phyloP scores from a whole-genome alignment of 257 asterid species.

The Solanum dulcamara region DNA sequence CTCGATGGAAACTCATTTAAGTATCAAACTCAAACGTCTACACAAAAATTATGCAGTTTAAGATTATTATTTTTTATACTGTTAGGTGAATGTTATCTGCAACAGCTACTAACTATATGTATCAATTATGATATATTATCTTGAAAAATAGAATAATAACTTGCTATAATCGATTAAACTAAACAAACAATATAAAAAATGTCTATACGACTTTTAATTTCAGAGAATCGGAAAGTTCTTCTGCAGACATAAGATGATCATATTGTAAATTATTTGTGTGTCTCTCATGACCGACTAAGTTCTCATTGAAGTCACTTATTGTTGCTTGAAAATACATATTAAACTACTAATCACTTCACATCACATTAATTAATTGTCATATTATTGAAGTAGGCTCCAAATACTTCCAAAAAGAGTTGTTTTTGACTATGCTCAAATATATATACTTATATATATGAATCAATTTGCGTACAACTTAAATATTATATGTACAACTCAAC shows the following conservation, averaged over 20 bases:
- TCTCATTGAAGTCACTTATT: not conserved
- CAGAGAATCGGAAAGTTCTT: not conserved
- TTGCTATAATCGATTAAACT: not conserved
- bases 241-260: not conserved
- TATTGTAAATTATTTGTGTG: not conserved
- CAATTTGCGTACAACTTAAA: not conserved
- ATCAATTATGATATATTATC: no score
- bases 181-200: no score
- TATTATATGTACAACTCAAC: no score
- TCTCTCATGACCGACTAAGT: not conserved
- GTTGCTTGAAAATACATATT: not conserved
- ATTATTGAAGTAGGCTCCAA: not conserved
- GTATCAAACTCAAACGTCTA: no score
- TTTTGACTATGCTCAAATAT: not conserved
- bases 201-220: not conserved
- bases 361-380: not conserved
- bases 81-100: no score
- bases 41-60: no score
- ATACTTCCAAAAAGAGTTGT: not conserved
- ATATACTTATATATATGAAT: not conserved
- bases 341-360: not conserved
- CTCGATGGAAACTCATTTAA: not conserved
- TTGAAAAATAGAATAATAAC: no score
- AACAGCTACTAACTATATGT: no score
- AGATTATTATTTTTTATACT: no score